These are phyloP conservation scores for Kodamaea kaohsiungensis DNA, from an alignment of 805 yeast species.

Conservation along the genomic window DNA sequence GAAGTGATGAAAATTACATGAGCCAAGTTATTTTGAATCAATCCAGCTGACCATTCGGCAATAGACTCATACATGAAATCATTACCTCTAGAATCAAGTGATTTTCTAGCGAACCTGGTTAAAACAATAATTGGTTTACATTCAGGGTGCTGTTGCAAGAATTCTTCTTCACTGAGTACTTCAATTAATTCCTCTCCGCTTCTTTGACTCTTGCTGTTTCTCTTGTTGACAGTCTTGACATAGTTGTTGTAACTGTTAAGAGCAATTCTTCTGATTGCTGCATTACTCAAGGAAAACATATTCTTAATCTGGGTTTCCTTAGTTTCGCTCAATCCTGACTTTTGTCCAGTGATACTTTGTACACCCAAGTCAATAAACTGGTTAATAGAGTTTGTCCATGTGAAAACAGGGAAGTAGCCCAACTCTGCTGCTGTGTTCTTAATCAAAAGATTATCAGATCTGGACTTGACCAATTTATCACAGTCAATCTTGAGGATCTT, in stretches of 20 bases:
- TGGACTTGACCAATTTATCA: conserved; percentile 67
- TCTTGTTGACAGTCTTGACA: conserved; percentile 20
- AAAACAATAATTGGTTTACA: conserved; percentile 83
- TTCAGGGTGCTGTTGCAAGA: conserved; percentile 81
- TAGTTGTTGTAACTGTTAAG: conserved; percentile 32
- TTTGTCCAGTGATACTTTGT: conserved; percentile 92
- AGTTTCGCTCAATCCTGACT: conserved; percentile 83
- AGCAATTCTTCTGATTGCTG: conserved; percentile 71
- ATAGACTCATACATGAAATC: conserved; percentile 69
- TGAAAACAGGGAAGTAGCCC: conserved; percentile 92
- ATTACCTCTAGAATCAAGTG: conserved; percentile 43
- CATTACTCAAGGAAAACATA: conserved; percentile 70
- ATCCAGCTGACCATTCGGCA: conserved; percentile 85
- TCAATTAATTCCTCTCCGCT: conserved; percentile 26
- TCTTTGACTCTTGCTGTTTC: conserved; percentile 19
- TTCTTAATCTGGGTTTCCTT: conserved; percentile 80
- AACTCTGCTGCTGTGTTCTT: conserved; percentile 68
- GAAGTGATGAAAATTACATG: conserved; percentile 88
- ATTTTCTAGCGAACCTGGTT: conserved; percentile 64
- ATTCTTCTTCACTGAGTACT: conserved; percentile 73
- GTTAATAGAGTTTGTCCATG: conserved; percentile 84
- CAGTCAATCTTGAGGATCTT: conserved; percentile 77
- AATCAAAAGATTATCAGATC: conserved; percentile 72
- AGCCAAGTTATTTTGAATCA: conserved; percentile 77
- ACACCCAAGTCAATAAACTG: conserved; percentile 80